Evolutionary conservation across 495 filamentous ascomycete species (phyloP), one percentile per base, ranked within the genome.

Genomic region (Arthonia radiata): DNA sequence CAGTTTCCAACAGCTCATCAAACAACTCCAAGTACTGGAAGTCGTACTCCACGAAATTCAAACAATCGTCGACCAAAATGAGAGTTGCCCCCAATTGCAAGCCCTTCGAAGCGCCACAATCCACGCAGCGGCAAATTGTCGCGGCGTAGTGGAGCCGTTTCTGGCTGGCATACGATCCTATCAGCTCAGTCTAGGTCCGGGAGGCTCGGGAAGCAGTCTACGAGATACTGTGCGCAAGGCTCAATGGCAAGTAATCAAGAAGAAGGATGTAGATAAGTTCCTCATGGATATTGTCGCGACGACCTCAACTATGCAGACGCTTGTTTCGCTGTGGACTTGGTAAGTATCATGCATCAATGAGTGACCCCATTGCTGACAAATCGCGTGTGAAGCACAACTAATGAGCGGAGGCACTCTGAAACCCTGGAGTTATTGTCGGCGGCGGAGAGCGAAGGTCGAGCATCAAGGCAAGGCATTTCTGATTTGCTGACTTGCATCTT

Each of bases 251-350:
- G n/a, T 44, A 11, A 34, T 27, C 12, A 36, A 37, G 24, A 42
- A 40, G 24, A 41, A 41, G n/a, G 48, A 43, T 21, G 18, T 50
- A 5, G 28, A 18, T 4, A 36, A 19, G n/a, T 48, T 53, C 26
- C 33, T 44, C n/a, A 29, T 26, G 7, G 38, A 43, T 14, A 23
- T 52, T 18, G 35, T 28, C 13, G 37, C 39, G 14, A 37, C 45
- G 33, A 29, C 30, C 15, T 38, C 36, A 5, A 26, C 43, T 4
- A 45, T 52, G 17, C 43, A 36, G 5, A 49, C 44, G 39, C 31
- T 52, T 18, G 29, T 52, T 10, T 26, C 35, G 7, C 44, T 41
- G 1, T 33, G 39, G 4, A 42, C 35, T 25, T 30, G 38, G 32
- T 42, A 28, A 8, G 22, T 24, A 9, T n/a, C n/a, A n/a, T n/a